Evolutionary conservation across 495 filamentous ascomycete genomes (phyloP).

Genomic region (Penicillium pancosmium): DNA sequence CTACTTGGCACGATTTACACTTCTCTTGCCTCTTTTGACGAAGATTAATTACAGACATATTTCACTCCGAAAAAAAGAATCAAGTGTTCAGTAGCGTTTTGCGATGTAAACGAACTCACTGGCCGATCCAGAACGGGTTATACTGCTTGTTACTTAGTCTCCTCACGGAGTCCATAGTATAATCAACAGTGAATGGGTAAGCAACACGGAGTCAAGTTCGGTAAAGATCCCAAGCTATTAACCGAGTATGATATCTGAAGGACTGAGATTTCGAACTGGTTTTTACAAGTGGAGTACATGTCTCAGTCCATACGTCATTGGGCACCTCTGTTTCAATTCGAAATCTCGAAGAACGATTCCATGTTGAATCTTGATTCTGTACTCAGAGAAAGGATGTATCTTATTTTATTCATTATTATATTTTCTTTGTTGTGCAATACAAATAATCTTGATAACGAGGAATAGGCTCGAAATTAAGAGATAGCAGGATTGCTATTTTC

Average conservation of each 20-base stretch:
- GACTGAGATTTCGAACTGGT: background rate
- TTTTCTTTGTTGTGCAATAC: too few relatives aligned
- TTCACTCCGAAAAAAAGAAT: background rate
- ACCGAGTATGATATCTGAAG: background rate
- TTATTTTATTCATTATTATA: too few relatives aligned
- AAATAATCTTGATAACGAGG: too few relatives aligned
- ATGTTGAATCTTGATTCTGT: too few relatives aligned
- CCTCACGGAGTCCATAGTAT: background rate
- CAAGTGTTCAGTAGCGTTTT: background rate
- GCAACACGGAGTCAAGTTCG: background rate
- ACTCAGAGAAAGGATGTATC: too few relatives aligned
- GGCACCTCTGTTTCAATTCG: too few relatives aligned
- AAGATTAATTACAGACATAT: background rate
- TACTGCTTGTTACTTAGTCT: background rate
- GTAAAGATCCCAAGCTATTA: background rate
- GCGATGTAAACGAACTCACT: background rate
- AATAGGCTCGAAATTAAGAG: background rate
- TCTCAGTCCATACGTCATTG: too few relatives aligned
- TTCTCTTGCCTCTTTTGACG: background rate
- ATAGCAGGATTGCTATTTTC: background rate
- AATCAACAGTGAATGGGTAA: background rate
- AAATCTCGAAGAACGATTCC: too few relatives aligned
- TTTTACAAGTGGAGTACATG: background rate
- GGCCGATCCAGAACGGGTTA: background rate
- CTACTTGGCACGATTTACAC: background rate